phyloP scores from a whole-genome alignment of 2,329 filamentous ascomycete species.

The Exophiala sp. region DNA sequence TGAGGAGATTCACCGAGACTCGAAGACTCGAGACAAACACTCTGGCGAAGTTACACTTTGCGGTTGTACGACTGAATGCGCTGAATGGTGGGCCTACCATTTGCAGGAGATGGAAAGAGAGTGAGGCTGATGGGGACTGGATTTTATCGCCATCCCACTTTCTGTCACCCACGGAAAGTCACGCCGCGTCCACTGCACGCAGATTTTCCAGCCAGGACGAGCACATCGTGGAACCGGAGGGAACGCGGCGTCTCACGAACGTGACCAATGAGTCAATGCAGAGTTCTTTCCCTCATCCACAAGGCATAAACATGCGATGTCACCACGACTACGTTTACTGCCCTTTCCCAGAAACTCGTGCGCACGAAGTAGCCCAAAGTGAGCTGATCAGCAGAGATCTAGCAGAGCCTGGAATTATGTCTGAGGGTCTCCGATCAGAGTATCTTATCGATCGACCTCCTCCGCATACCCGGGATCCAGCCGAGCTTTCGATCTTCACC shows the following conservation, averaged over 20 bases:
- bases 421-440: slow-evolving; percentile 16
- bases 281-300: slow-evolving; percentile 10
- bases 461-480: slow-evolving; percentile 17
- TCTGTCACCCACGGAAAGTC: neutral
- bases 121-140: slow-evolving; percentile 1
- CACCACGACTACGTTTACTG: slow-evolving; percentile 24
- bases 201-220: neutral
- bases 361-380: slow-evolving; percentile 21
- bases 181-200: neutral
- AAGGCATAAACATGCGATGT: slow-evolving; percentile 17
- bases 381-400: slow-evolving; percentile 23
- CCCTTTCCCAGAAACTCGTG: slow-evolving; percentile 24
- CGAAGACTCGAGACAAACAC: slow-evolving; percentile 13
- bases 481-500: neutral
- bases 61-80: slow-evolving; percentile 19
- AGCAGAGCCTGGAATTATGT: slow-evolving; percentile 13
- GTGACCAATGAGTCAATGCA: neutral
- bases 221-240: neutral
- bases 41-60: slow-evolving; percentile 19
- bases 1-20: slow-evolving; percentile 14
- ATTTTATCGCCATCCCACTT: neutral
- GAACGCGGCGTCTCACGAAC: neutral
- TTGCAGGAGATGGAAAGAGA: slow-evolving; percentile 13
- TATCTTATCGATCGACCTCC: slow-evolving; percentile 25
- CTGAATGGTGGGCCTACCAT: slow-evolving; percentile 15